Evolutionary conservation across 148 eudicot genomes (phyloP).

Genomic region (Rhododendron simsii): DNA sequence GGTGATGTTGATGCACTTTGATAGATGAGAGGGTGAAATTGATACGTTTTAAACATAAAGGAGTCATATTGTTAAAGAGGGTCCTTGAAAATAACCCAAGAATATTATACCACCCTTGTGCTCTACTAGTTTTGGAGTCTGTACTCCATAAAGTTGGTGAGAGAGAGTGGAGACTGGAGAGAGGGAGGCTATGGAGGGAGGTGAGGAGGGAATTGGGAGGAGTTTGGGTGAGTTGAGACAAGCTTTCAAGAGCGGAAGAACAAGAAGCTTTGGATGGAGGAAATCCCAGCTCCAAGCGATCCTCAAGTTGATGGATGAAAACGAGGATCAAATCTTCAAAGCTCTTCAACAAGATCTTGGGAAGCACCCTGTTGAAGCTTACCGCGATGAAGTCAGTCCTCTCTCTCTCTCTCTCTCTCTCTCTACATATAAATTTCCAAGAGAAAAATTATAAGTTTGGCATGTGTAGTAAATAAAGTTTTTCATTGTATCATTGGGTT

Average conservation of each 20-base stretch:
- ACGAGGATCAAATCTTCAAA: conserved; percentile 46
- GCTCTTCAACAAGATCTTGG: conserved; percentile 69
- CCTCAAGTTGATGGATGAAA: conserved; percentile 37
- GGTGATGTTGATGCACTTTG: too few relatives aligned
- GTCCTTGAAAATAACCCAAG: too few relatives aligned
- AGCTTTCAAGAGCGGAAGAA: conserved; percentile 55
- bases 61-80: too few relatives aligned
- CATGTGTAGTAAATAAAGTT: background rate
- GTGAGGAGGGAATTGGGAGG: background rate
- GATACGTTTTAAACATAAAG: too few relatives aligned
- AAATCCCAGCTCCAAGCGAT: conserved; percentile 57
- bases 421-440: too few relatives aligned
- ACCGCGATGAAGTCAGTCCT: conserved; percentile 67
- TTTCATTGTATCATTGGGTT: background rate
- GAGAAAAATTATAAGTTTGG: background rate
- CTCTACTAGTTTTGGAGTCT: background rate
- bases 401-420: background rate
- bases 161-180: background rate
- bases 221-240: conserved; percentile 41
- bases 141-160: background rate
- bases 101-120: too few relatives aligned
- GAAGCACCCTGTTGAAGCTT: conserved; percentile 59
- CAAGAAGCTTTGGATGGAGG: conserved; percentile 61
- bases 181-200: background rate
- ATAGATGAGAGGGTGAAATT: too few relatives aligned